A percentile compares a stretch with the other conserved stretches of the same genome.
Evolutionary conservation across 2,329 filamentous ascomycete species (phyloP).

Genomic region (Pestalotiopsis sp.): DNA sequence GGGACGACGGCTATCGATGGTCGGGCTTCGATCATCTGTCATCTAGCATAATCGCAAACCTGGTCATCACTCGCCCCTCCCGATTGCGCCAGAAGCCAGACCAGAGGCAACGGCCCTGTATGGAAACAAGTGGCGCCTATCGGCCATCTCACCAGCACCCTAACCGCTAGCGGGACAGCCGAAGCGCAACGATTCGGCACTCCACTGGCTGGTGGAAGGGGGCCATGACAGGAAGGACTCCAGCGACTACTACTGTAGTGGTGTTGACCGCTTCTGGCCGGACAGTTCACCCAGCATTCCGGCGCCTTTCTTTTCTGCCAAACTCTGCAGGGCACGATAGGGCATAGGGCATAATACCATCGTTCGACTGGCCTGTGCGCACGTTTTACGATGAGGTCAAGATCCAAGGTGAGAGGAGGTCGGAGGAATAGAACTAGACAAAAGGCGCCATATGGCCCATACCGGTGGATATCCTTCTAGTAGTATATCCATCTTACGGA

Average conservation of each 20-base stretch:
- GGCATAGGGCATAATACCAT: background rate
- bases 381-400: background rate
- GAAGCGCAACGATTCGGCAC: background rate
- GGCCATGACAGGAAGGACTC: background rate
- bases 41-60: background rate
- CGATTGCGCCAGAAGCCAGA: background rate
- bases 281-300: background rate
- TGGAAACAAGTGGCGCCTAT: constrained; percentile 18
- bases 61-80: background rate
- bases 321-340: background rate
- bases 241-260: background rate
- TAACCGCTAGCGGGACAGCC: background rate
- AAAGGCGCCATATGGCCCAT: background rate
- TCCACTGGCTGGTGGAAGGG: background rate
- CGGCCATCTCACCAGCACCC: constrained; percentile 5
- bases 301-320: background rate
- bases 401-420: background rate
- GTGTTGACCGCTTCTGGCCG: background rate
- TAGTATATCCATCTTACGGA: no score
- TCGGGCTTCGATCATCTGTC: constrained; percentile 5
- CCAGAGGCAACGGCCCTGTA: background rate
- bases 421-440: background rate
- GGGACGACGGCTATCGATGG: background rate
- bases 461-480: background rate
- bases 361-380: background rate